Percentiles rank a stretch among this genome's conserved stretches.
These are phyloP conservation scores for Pleurotus citrinopileatus DNA, from an alignment of 768 basidiomycete species.

Conservation along the genomic window DNA sequence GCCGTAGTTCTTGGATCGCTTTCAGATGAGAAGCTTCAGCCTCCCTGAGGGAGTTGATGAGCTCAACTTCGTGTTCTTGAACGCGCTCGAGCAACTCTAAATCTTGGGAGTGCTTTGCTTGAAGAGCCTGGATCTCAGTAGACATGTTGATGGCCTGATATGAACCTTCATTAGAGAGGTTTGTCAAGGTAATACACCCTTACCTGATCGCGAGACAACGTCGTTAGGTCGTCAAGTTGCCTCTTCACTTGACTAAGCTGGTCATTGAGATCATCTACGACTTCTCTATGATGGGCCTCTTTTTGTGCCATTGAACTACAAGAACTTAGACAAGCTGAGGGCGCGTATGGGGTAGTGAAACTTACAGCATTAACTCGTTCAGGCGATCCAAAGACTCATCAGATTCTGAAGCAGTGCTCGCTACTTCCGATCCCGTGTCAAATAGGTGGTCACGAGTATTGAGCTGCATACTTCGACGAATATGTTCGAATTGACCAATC, in stretches of 20 bases:
- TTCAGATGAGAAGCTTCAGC: conserved; percentile 48
- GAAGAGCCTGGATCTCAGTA: conserved; percentile 75
- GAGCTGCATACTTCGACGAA: conserved; percentile 62
- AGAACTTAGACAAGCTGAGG: conserved; percentile 12
- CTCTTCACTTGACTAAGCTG: conserved; percentile 70
- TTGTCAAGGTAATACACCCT: conserved; percentile 12
- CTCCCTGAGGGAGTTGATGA: conserved; percentile 48
- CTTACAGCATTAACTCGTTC: conserved; percentile 92
- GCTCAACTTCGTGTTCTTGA: conserved; percentile 52
- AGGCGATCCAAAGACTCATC: conserved; percentile 78
- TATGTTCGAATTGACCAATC: conserved; percentile 67
- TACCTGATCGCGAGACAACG: conserved; percentile 85
- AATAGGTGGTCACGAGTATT: conserved; percentile 37
- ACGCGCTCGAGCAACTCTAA: conserved; percentile 52
- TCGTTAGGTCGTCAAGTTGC: conserved; percentile 78
- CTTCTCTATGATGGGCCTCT: conserved; percentile 84
- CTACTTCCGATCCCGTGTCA: conserved; percentile 35
- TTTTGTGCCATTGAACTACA: conserved; percentile 95
- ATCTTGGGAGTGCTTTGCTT: conserved; percentile 54
- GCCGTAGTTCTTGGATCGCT: conserved; percentile 46
- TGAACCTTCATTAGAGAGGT: background rate
- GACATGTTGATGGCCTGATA: conserved; percentile 82
- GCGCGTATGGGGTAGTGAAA: conserved; percentile 12
- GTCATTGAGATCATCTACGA: conserved; percentile 66
- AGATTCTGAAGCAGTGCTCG: conserved; percentile 41